Percentiles rank a stretch among this genome's conserved stretches.
phyloP scores from a whole-genome alignment of 2,329 filamentous ascomycete genomes.

The Akanthomyces lecanii region DNA sequence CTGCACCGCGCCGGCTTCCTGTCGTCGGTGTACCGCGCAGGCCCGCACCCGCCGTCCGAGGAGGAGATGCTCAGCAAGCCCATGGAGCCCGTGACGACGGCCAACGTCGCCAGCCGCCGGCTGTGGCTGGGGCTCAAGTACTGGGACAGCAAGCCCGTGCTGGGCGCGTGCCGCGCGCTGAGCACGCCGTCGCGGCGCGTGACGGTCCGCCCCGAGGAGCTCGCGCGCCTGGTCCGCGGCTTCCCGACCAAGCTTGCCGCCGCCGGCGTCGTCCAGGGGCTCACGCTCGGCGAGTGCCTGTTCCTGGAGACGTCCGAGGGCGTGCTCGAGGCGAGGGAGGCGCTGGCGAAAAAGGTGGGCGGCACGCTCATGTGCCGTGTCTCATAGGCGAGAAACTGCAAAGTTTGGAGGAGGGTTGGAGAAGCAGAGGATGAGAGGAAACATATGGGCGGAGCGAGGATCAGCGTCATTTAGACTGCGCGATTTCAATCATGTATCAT shows the following conservation, averaged over 20 bases:
- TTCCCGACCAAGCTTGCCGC: constrained; percentile 52
- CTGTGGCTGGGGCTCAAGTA: constrained; percentile 92
- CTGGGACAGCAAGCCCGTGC: constrained; percentile 75
- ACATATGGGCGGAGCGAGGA: neutral
- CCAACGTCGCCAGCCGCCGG: constrained; percentile 69
- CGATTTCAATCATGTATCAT: constrained; percentile 11
- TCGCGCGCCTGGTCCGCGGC: constrained; percentile 66
- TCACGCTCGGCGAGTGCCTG: constrained; percentile 77
- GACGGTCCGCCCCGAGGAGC: constrained; percentile 56
- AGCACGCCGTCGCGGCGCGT: constrained; percentile 72
- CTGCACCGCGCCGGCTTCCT: constrained; percentile 82
- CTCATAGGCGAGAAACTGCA: constrained; percentile 30
- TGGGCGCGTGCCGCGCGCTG: constrained; percentile 62
- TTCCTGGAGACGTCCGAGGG: constrained; percentile 75
- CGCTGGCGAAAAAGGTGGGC: constrained; percentile 74
- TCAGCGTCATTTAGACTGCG: neutral
- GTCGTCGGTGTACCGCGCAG: constrained; percentile 69
- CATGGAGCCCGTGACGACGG: constrained; percentile 57
- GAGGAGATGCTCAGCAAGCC: constrained; percentile 42
- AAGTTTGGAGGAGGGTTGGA: neutral
- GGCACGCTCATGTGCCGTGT: constrained; percentile 74
- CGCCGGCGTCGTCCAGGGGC: constrained; percentile 66
- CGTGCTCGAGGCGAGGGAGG: constrained; percentile 77
- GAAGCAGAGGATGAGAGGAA: neutral
- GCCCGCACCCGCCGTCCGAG: constrained; percentile 50